These are phyloP conservation scores for Colletotrichum spinosum DNA, from an alignment of 2,329 filamentous ascomycete species.

Conservation along the genomic window DNA sequence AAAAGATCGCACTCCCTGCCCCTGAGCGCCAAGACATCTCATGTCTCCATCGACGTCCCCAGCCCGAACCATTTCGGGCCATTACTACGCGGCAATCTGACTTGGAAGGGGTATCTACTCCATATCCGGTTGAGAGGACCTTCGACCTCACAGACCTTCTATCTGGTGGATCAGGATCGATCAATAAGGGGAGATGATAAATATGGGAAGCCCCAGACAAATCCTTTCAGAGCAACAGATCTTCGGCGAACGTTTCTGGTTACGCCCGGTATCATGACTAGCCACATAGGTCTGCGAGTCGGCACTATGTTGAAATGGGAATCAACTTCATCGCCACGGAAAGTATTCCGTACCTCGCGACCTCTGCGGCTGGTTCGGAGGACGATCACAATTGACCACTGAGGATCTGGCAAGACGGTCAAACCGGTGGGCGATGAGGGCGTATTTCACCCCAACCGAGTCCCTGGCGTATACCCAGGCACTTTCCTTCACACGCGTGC, in stretches of 20 bases:
- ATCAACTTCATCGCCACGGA: neutral
- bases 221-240: neutral
- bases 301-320: slow-evolving; percentile 3
- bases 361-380: neutral
- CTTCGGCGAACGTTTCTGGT: neutral
- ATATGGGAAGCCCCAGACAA: neutral
- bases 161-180: too few relatives aligned
- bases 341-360: slow-evolving; percentile 5
- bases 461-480: slow-evolving; percentile 5
- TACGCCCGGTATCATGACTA: slow-evolving; percentile 12
- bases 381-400: slow-evolving; percentile 6
- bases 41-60: too few relatives aligned
- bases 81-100: too few relatives aligned
- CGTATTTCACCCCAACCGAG: neutral
- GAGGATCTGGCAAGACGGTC: neutral
- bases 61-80: too few relatives aligned
- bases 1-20: too few relatives aligned
- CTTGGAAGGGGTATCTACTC: too few relatives aligned
- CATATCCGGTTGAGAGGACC: too few relatives aligned
- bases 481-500: too few relatives aligned
- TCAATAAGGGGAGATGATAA: neutral
- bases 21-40: too few relatives aligned
- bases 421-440: neutral
- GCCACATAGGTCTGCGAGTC: neutral
- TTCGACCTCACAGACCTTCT: too few relatives aligned